Base-by-base conservation (phyloP, 148 eudicot species). In the Agrostemma githago region DNA sequence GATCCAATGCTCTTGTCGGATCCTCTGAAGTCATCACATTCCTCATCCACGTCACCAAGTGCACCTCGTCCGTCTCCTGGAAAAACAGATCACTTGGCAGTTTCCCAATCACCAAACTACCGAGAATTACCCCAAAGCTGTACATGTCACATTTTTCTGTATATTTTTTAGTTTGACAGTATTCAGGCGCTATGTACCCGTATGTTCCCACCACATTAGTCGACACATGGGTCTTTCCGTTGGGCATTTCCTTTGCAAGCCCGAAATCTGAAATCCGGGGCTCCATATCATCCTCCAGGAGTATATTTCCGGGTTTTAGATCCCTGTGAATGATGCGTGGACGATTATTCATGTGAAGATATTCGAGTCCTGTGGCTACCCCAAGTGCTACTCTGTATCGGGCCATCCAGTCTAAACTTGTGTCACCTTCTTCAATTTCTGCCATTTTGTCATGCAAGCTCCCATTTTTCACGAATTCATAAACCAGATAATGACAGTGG, bases 141-240 rank as follows among this genome's bases (percentile, higher is more conserved):
- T 78, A 92, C 6, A 95, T 81, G 60, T 95, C 98, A 53, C 97
- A 92, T 76, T 88, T 95, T 16, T 95, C 97, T 0, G 98, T 90
- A 80, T 90, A 95, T 84, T 87, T 92, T 11, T 67, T 26, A 4
- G 97, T 95, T 76, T 86, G 89, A 73, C 87, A 79, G 61, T 90
- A 95, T 84, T 95, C 98, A 0, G 98, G 98, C 15, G 97, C 97
- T 11, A 95, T 95, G 71, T 87, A 92, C 6, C 98, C 98, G 1
- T 85, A 62, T 8, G 98, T 95, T 43, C 98, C 98, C 0, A 86
- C 97, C 4, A 92, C 87, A 17, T 90, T 78, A 41, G 86, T 79
- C 1, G 90, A 71, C 69, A 90, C 70, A 15, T 95, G 98, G 14
- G 98, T 92, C 8, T 86, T 41, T 0, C 79, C 85, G 0, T 81